phyloP scores from a whole-genome alignment of 1,139 yeast genomes.

The Yamadazyma dushanensis region DNA sequence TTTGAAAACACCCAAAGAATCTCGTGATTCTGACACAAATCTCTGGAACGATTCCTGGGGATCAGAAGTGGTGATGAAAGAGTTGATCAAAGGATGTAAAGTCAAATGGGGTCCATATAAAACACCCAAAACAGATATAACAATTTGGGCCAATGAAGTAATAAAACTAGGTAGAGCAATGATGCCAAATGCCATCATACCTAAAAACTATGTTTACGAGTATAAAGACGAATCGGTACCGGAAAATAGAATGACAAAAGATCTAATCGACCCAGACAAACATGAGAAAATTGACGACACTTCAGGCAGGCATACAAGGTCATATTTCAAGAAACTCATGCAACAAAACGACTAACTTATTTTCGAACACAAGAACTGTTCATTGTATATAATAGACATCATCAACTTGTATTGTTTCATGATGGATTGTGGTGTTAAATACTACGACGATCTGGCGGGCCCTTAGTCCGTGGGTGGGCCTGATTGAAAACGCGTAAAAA shows the following conservation, averaged over 20 bases:
- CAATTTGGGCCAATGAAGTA: slow-evolving; percentile 69
- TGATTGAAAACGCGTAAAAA: slow-evolving; percentile 6
- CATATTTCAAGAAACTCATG: slow-evolving; percentile 33
- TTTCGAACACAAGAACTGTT: too few species aligned
- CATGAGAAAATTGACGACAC: slow-evolving; percentile 26
- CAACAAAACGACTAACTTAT: too few species aligned
- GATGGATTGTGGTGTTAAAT: too few species aligned
- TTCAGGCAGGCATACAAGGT: slow-evolving; percentile 39
- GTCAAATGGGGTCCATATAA: slow-evolving; percentile 63
- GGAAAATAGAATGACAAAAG: slow-evolving; percentile 33
- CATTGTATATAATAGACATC: too few species aligned
- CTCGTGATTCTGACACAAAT: slow-evolving; percentile 27
- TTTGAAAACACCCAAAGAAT: slow-evolving; percentile 15
- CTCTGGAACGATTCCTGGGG: slow-evolving; percentile 70
- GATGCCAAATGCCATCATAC: slow-evolving; percentile 59
- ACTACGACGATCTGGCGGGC: too few species aligned
- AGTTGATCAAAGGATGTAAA: slow-evolving; percentile 68
- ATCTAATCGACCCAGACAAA: slow-evolving; percentile 20
- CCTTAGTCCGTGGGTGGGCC: not conserved
- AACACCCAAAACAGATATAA: slow-evolving; percentile 44
- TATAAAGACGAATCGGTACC: slow-evolving; percentile 20
- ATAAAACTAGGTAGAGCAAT: slow-evolving; percentile 65
- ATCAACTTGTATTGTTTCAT: too few species aligned
- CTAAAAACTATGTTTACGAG: slow-evolving; percentile 39
- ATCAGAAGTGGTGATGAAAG: slow-evolving; percentile 60